Conservation (phyloP, 371 early-diverging fungal genomes). For the Mortierella sp. region DNA sequence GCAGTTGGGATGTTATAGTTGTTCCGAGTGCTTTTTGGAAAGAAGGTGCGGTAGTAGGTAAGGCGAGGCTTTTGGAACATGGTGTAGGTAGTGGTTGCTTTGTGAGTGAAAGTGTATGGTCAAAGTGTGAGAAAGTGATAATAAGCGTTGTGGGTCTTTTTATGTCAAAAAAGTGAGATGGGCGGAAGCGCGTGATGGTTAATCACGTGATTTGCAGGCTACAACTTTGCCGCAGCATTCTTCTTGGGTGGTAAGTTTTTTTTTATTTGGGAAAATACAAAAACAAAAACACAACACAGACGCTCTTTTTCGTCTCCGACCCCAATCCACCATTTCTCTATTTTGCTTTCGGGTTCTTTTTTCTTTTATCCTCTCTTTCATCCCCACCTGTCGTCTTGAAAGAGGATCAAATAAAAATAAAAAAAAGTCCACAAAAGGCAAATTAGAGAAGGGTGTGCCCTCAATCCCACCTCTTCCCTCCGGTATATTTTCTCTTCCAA, state of each 20-base stretch:
- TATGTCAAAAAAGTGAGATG: too few species aligned
- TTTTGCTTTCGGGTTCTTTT: neutral
- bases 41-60: slow-evolving; percentile 58
- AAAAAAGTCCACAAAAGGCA: neutral
- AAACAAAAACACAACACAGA: slow-evolving; percentile 1
- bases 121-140: neutral
- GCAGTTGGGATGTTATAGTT: slow-evolving; percentile 56
- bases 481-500: neutral
- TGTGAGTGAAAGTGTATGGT: neutral
- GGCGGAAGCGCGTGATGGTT: too few species aligned
- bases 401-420: neutral
- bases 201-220: neutral
- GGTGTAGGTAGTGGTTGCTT: slow-evolving; percentile 2
- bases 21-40: slow-evolving; percentile 47
- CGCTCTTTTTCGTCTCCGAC: neutral
- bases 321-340: neutral
- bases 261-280: slow-evolving; percentile 3
- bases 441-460: neutral
- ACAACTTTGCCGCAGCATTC: neutral
- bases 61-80: slow-evolving; percentile 55
- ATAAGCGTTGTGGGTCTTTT: too few species aligned
- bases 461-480: neutral
- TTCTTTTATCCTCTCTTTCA: neutral
- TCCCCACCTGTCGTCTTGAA: neutral
- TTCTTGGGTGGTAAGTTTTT: neutral